Percentiles rank a stretch among this genome's conserved stretches.
Evolutionary conservation across 2,329 filamentous ascomycete species (phyloP).

Genomic region (Sporothrix brasiliensis): DNA sequence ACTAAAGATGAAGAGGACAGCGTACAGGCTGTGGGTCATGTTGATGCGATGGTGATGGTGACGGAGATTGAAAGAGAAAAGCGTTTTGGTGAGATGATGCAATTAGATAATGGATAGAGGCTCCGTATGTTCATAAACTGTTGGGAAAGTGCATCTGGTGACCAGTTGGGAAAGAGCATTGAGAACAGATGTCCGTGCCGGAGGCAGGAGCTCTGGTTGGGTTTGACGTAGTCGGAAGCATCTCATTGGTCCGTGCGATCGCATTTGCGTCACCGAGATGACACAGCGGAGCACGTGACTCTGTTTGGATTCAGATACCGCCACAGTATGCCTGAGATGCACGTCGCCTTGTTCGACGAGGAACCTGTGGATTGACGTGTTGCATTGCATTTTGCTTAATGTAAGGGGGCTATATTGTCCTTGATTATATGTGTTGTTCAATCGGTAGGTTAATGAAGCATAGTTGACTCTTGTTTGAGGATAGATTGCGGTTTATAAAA

Average conservation of each 20-base stretch:
- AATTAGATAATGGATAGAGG: not conserved
- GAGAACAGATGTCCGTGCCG: constrained; percentile 15
- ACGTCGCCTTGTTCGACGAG: no score
- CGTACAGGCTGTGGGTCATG: not conserved
- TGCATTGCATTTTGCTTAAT: no score
- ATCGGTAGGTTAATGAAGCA: no score
- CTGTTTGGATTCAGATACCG: not conserved
- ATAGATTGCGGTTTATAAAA: no score
- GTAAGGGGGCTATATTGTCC: no score
- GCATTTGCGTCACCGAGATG: constrained; percentile 12
- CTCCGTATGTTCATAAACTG: not conserved
- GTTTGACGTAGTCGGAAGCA: not conserved
- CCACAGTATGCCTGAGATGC: no score
- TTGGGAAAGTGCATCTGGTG: constrained; percentile 9
- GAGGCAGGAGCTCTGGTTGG: constrained; percentile 4
- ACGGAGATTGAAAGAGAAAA: not conserved
- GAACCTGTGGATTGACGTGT: no score
- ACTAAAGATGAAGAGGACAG: constrained; percentile 12
- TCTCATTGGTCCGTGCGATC: constrained; percentile 10
- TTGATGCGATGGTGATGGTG: not conserved
- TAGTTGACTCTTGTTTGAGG: no score
- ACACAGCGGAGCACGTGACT: not conserved
- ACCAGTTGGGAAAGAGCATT: not conserved
- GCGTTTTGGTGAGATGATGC: not conserved
- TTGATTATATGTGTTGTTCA: no score